Evolutionary conservation across 1,284 basidiomycete species (phyloP), one percentile per base, ranked within the genome.

Genomic region (Grifola frondosa): DNA sequence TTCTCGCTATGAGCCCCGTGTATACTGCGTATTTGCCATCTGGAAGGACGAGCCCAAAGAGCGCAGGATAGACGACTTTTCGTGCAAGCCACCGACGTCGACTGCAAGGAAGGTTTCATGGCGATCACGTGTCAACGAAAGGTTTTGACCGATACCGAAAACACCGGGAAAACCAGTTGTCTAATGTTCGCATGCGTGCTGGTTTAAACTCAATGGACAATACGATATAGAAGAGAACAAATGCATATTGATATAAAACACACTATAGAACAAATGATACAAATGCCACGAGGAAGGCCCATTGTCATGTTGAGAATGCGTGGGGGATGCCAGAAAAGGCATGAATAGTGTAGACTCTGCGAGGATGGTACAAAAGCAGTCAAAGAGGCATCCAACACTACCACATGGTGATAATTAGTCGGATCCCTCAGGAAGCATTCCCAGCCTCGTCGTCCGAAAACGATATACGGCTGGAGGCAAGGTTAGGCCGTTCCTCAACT

Each of bases 401-500:
- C 45, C 45, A 45, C 40, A 37, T 53, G 51, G 51, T 46, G 46
- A 47, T 52, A 42, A 48, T 46, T 50, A 42, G 41, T 47, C 40
- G 42, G 23, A 26, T 23, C 28, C 30, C 34, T 43, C 41, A 50
- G 37, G 52, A 44, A 50, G 35, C 49, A 29, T 52, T 44, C 44
- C 41, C 42, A 45, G 34, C 39, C 32, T 44, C 43, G 35, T 47
- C 42, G 32, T 42, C 43, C 12, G 52, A 46, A 25, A 37, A 46
- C 30, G 50, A 43, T 15, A 21, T 38, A 39, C 44, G 41, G 25
- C 43, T 48, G 34, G 52, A 42, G 33, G 23, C 25, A 19, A 40
- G 46, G 37, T 51, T 50, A 39, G 56, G 56, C 48, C 57, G 47
- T 49, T 52, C 61, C 59, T 58, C 59, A 48, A 49, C 52, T 48